Base-by-base conservation (phyloP, 2,329 filamentous ascomycete species). In the Cercospora sojina region DNA sequence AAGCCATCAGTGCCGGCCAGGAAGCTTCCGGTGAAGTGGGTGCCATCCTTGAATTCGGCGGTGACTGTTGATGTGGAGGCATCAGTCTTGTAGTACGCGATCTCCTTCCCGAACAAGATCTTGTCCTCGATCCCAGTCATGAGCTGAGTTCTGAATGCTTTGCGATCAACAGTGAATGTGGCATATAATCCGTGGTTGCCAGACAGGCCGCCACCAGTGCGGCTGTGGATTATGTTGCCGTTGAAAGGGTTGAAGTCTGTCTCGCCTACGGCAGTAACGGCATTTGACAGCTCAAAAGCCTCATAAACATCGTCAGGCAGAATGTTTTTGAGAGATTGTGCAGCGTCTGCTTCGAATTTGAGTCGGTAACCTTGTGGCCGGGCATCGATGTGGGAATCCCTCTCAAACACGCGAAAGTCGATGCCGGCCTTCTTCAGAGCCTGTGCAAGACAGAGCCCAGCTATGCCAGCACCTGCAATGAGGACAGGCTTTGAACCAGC, bases 1-100 rank as follows among this genome's bases (percentile, higher is more conserved):
- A 66, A 51, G 2, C 73, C 74, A 61, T 76, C 74, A 12, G 69
- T 66, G 3, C 74, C 74, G 3, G 70, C 66, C 7, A 73, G 23
- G 25, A 72, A 62, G 20, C 65, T 64, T 3, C 70, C 72, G 49
- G 32, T 56, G 27, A 66, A 43, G 9, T 49, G 25, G 12, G 56
- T 41, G 23, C 69, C 70, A 29, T 72, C 67, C 35, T 69, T 66
- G 59, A 72, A 72, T 13, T 61, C 49, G 0, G 66, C 67, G 3
- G 58, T 68, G 2, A 72, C 68, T 13, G 32, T 59, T 7, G 64
- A 53, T 18, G 61, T 43, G 3, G 64, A 55, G 18, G 47, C 29
- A 23, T 71, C 41, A 10, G 63, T 63, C n/a, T 43, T 49, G 53
- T 70, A 69, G 5, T 59, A 65, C 0, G 35, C 59, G n/a, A 72